Evolutionary conservation across 2,329 filamentous ascomycete species (phyloP).

Genomic region (Apiospora phragmitis): DNA sequence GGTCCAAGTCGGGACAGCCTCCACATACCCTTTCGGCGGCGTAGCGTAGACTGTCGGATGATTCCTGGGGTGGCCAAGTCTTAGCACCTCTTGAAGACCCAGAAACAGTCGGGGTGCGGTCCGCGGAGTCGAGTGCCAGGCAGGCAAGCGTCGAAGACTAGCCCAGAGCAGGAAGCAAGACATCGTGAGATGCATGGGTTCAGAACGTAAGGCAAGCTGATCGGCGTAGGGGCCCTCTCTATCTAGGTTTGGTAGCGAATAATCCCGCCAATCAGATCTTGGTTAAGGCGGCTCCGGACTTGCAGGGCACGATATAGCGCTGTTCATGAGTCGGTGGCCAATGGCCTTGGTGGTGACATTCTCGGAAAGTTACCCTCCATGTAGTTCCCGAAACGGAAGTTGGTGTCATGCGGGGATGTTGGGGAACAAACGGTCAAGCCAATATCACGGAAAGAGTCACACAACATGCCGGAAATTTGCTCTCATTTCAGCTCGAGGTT

Average conservation of each 20-base stretch:
- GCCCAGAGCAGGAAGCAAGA: neutral
- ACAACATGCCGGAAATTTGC: constrained; percentile 2
- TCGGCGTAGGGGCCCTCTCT: neutral
- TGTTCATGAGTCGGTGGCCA: neutral
- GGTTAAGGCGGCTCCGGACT: neutral
- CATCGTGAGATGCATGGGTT: neutral
- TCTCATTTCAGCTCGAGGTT: neutral
- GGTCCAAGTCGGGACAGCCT: neutral
- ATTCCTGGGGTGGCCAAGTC: neutral
- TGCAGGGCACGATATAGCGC: neutral
- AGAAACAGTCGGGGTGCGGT: neutral
- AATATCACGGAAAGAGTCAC: neutral
- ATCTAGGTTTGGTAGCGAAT: constrained; percentile 5
- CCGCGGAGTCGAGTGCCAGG: neutral
- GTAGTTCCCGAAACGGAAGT: constrained; percentile 9
- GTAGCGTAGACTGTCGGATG: neutral
- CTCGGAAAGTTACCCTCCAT: constrained; percentile 10
- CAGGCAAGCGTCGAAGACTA: neutral
- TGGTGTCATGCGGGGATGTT: neutral
- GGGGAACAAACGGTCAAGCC: neutral
- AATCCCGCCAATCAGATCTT: constrained; percentile 11
- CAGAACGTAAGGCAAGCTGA: neutral
- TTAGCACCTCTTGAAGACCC: neutral
- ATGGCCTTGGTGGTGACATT: neutral
- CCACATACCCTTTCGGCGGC: neutral